Percentiles rank a stretch among this genome's conserved stretches.
These are phyloP conservation scores for Lecanicillium sp. DNA, from an alignment of 2,329 filamentous ascomycete genomes.

Conservation along the genomic window DNA sequence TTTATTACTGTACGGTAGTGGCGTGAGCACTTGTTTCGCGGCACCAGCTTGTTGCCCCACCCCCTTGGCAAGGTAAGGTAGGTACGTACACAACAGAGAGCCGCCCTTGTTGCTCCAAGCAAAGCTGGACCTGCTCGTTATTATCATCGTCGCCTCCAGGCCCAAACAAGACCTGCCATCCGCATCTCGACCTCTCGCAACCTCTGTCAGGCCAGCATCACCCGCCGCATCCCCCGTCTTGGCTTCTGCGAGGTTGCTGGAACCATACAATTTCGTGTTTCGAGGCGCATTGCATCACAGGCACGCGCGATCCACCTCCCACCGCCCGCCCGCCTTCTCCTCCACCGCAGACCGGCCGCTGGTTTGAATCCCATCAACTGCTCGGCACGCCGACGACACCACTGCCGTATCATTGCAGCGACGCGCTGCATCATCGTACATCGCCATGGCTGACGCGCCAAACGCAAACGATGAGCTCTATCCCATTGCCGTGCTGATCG, in stretches of 20 bases:
- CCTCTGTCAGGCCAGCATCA: too few species aligned
- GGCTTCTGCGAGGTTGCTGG: neutral
- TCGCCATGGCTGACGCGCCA: constrained; percentile 79
- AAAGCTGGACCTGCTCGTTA: constrained; percentile 3
- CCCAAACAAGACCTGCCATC: too few species aligned
- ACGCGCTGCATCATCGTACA: constrained; percentile 15
- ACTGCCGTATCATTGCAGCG: neutral
- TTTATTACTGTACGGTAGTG: too few species aligned
- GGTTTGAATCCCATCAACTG: constrained; percentile 6
- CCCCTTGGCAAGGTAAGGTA: too few species aligned
- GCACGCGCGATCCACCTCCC: constrained; percentile 18
- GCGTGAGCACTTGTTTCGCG: neutral
- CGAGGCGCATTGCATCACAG: constrained; percentile 18
- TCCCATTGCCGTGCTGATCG: constrained; percentile 98
- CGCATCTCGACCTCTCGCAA: too few species aligned
- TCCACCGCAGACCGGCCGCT: constrained; percentile 9
- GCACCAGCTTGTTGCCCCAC: neutral
- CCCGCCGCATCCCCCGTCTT: too few species aligned
- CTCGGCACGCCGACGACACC: constrained; percentile 3
- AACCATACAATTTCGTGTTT: constrained; percentile 1
- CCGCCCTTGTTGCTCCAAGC: constrained; percentile 7
- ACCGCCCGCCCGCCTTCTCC: constrained; percentile 14
- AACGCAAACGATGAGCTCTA: constrained; percentile 97
- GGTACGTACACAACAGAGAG: neutral
- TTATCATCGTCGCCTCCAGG: too few species aligned